Evolutionary conservation across 202 grass and related monocot genomes (phyloP).

Genomic region (Digitaria exilis): DNA sequence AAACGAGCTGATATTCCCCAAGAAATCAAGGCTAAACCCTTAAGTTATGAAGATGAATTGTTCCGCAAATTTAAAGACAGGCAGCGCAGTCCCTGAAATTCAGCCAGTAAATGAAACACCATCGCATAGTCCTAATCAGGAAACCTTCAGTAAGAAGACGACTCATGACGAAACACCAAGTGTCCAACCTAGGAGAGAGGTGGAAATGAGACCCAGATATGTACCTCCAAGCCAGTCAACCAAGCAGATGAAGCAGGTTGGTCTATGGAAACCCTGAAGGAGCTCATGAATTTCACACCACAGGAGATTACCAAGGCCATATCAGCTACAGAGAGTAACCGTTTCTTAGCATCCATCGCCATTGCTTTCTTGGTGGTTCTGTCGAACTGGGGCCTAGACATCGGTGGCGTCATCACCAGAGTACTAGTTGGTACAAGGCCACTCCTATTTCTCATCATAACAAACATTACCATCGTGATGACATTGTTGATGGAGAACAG

Average conservation of each 20-base stretch:
- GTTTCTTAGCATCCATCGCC: slow-evolving; percentile 51
- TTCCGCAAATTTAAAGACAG: slow-evolving; percentile 29
- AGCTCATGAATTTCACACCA: slow-evolving; percentile 51
- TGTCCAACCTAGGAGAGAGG: slow-evolving; percentile 20
- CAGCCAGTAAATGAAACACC: slow-evolving; percentile 34
- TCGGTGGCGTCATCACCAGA: slow-evolving; percentile 50
- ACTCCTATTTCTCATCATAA: slow-evolving; percentile 68
- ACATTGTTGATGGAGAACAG: slow-evolving; percentile 50
- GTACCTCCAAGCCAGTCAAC: slow-evolving; percentile 9
- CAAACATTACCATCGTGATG: slow-evolving; percentile 54
- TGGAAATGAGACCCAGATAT: slow-evolving; percentile 16
- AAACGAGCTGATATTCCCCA: not conserved
- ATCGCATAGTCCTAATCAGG: not conserved
- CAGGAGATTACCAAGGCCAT: slow-evolving; percentile 60
- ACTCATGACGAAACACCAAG: slow-evolving; percentile 6
- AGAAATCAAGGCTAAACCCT: slow-evolving; percentile 31
- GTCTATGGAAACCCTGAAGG: slow-evolving; percentile 45
- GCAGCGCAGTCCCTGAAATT: slow-evolving; percentile 39
- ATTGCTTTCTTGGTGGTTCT: slow-evolving; percentile 67
- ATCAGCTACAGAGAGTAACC: slow-evolving; percentile 60
- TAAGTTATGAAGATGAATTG: slow-evolving; percentile 39
- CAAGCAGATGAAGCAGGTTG: slow-evolving; percentile 28
- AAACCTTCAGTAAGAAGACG: slow-evolving; percentile 5
- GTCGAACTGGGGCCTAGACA: slow-evolving; percentile 42
- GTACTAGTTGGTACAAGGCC: slow-evolving; percentile 68